Evolutionary conservation across 1,284 basidiomycete species (phyloP).

Genomic region (Cystobasidium slooffiae): DNA sequence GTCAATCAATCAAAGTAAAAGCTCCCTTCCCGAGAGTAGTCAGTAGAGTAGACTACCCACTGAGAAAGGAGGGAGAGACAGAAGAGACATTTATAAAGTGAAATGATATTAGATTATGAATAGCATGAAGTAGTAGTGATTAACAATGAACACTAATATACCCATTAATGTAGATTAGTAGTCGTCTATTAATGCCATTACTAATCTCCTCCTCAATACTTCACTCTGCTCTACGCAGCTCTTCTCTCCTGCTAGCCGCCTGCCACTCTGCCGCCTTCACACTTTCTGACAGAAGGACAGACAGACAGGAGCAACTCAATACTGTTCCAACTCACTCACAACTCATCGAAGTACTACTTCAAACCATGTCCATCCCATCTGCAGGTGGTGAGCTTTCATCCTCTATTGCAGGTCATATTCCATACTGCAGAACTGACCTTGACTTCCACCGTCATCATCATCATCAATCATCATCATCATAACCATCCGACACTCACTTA

Average conservation of each 20-base stretch:
- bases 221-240: neutral
- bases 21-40: no score
- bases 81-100: no score
- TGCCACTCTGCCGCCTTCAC: neutral
- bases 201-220: neutral
- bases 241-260: neutral
- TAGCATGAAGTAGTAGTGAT: neutral
- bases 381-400: slow-evolving; percentile 9
- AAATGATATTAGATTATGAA: no score
- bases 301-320: no score
- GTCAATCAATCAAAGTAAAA: no score
- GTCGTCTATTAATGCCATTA: neutral
- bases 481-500: neutral
- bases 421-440: no score
- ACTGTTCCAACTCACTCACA: neutral
- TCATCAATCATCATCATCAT: no score
- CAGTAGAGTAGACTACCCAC: no score
- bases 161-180: neutral
- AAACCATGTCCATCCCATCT: slow-evolving; percentile 17
- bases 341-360: neutral
- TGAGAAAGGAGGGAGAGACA: no score
- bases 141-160: neutral
- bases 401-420: no score
- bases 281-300: neutral
- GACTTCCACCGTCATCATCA: no score